Percentiles rank a stretch among this genome's conserved stretches.
Evolutionary conservation across 768 basidiomycete genomes (phyloP).

Genomic region (Phaeotremella fagi): DNA sequence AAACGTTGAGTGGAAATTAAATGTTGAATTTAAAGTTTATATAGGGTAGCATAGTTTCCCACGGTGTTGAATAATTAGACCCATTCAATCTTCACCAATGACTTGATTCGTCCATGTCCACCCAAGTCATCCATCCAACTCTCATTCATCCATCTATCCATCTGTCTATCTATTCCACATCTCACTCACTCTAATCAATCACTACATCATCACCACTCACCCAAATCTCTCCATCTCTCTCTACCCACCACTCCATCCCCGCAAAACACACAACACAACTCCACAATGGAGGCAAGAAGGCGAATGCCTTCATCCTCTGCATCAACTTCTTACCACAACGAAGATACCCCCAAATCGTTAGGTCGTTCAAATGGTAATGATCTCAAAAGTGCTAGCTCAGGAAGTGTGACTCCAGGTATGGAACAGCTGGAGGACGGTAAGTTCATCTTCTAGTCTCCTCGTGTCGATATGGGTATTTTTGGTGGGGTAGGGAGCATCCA

Average conservation of each 20-base stretch:
- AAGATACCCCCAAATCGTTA: constrained; percentile 4
- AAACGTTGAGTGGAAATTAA: too few species aligned
- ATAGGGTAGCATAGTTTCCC: constrained; percentile 10
- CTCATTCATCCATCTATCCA: neutral
- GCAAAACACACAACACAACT: neutral
- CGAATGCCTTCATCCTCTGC: constrained; percentile 1
- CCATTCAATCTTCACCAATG: neutral
- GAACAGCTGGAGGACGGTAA: constrained; percentile 40
- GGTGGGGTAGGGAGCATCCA: too few species aligned
- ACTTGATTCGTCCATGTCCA: too few species aligned
- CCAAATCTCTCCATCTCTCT: neutral
- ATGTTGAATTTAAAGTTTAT: too few species aligned
- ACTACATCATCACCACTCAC: neutral
- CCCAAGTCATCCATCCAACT: neutral
- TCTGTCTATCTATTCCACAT: neutral
- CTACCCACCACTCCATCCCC: neutral
- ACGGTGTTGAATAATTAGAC: too few species aligned
- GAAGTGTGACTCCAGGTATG: constrained; percentile 23
- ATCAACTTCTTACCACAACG: constrained; percentile 5
- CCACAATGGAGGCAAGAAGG: constrained; percentile 3
- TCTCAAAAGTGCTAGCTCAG: constrained; percentile 20
- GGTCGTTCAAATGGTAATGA: constrained; percentile 4
- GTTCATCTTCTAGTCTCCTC: neutral
- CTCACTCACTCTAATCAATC: neutral
- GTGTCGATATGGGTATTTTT: too few species aligned